Base-by-base conservation (phyloP, 108 stramenopile genomes). In the Schizochytrium sp. region DNA sequence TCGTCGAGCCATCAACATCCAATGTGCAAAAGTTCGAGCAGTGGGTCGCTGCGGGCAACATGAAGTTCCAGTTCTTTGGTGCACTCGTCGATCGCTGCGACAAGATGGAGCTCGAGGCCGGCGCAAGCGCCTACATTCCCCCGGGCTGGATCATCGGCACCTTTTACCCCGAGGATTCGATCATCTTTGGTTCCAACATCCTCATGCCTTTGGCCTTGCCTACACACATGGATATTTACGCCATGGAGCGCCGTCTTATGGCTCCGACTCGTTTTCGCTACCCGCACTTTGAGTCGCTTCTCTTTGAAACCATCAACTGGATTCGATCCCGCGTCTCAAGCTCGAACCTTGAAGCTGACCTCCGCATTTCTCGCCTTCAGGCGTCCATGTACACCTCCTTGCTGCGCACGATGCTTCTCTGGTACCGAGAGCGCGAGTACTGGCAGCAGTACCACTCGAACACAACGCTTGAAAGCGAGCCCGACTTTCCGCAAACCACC, bases 41-140 rank as follows among this genome's bases (percentile, higher is more conserved):
- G 48, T 83, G 76, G 76, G 51, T 83, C 12, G 76, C 76, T 12
- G 51, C 48, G 12, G 76, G 51, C 6, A 83, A 83, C 51, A 83
- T 83, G 76, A 83, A 83, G 76, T 47, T 53, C 51, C 45, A 83
- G 51, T 83, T 83, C 76, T 83, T 83, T 83, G 76, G 76, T 18
- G 76, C 3, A 14, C 28, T 83, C 23, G 76, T 83, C 45, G 48
- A 47, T 8, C 76, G 51, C 76, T 53, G 51, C 76, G 45, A 47
- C 43, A 83, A 83, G 51, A 53, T 47, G 48, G 76, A 83, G 51
- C 48, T 83, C 48, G 51, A 83, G n/a, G 28, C 48, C 76, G 76
- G 76, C n/a, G 45, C 76, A 43, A 53, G 48, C 4, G 51, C 51
- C n/a, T 83, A 83, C 51, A 83, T 83, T 1, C 76, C 76, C 6